Conservation (phyloP, 1,284 basidiomycete species). For the Pascua guehoae region DNA sequence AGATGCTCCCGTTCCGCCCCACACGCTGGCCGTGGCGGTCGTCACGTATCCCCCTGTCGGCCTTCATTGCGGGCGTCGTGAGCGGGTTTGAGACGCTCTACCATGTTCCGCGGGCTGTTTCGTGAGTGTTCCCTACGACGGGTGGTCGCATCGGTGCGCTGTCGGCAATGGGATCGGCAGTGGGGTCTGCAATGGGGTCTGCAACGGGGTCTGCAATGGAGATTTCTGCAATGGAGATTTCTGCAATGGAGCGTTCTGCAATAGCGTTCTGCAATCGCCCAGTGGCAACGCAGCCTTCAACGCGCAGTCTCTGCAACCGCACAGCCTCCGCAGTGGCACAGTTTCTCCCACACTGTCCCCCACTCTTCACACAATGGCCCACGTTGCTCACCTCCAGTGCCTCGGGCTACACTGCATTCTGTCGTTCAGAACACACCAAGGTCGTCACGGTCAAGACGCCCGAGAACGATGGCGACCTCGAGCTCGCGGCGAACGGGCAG, state of each 20-base stretch:
- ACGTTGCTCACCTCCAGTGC: conserved; percentile 15
- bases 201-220: too few relatives aligned
- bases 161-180: too few relatives aligned
- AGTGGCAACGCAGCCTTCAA: too few relatives aligned
- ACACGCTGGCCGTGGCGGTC: conserved; percentile 39
- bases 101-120: conserved; percentile 35
- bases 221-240: too few relatives aligned
- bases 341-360: too few relatives aligned
- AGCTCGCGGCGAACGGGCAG: conserved; percentile 27
- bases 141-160: too few relatives aligned
- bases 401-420: conserved; percentile 26
- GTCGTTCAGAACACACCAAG: conserved; percentile 20
- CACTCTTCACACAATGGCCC: too few relatives aligned
- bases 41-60: conserved; percentile 41
- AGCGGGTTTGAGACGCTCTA: conserved; percentile 43
- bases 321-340: too few relatives aligned
- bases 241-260: too few relatives aligned
- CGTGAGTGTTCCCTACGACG: conserved; percentile 37
- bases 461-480: conserved; percentile 27
- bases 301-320: too few relatives aligned
- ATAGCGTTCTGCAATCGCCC: too few relatives aligned
- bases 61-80: conserved; percentile 35
- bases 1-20: conserved; percentile 29
- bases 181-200: too few relatives aligned
- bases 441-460: conserved; percentile 23